Evolutionary conservation across 2,329 filamentous ascomycete genomes (phyloP).

Genomic region (Calycina herbarum): DNA sequence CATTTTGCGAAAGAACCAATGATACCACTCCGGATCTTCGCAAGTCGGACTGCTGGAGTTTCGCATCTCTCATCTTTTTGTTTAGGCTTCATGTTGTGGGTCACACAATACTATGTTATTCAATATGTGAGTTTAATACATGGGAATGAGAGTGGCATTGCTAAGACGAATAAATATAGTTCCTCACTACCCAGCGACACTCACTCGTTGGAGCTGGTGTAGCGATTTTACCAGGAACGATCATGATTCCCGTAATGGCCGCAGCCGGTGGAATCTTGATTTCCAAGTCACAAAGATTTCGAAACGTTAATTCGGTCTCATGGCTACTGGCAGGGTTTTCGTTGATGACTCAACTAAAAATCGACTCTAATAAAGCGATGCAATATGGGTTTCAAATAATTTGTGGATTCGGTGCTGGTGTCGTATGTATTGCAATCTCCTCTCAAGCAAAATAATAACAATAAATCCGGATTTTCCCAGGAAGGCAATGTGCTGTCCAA

Average conservation of each 20-base stretch:
- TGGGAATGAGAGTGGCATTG: too few relatives aligned
- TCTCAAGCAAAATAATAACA: neutral
- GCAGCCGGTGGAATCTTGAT: slow-evolving; percentile 17
- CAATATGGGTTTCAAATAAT: slow-evolving; percentile 23
- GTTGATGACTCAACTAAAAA: slow-evolving; percentile 18
- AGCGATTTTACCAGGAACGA: slow-evolving; percentile 17
- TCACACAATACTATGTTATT: slow-evolving; percentile 23
- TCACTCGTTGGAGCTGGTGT: slow-evolving; percentile 19
- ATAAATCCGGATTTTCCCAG: slow-evolving; percentile 17
- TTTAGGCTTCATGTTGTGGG: slow-evolving; percentile 22
- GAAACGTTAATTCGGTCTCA: slow-evolving; percentile 15
- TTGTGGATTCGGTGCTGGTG: slow-evolving; percentile 19
- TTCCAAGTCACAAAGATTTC: slow-evolving; percentile 16
- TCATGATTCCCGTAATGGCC: slow-evolving; percentile 13
- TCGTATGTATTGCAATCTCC: slow-evolving; percentile 5
- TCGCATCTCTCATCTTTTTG: slow-evolving; percentile 35
- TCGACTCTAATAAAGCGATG: slow-evolving; percentile 15
- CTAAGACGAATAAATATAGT: slow-evolving; percentile 7
- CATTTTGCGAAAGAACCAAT: slow-evolving; percentile 28
- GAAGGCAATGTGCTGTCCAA: slow-evolving; percentile 21
- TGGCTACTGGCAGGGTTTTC: slow-evolving; percentile 12
- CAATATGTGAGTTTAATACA: slow-evolving; percentile 13
- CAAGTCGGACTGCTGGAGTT: slow-evolving; percentile 44
- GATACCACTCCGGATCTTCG: slow-evolving; percentile 42
- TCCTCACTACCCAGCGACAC: slow-evolving; percentile 16